A percentile compares a stretch with the other conserved stretches of the same genome.
phyloP scores from a whole-genome alignment of 2,329 filamentous ascomycete genomes.

The Alternaria arbusti region DNA sequence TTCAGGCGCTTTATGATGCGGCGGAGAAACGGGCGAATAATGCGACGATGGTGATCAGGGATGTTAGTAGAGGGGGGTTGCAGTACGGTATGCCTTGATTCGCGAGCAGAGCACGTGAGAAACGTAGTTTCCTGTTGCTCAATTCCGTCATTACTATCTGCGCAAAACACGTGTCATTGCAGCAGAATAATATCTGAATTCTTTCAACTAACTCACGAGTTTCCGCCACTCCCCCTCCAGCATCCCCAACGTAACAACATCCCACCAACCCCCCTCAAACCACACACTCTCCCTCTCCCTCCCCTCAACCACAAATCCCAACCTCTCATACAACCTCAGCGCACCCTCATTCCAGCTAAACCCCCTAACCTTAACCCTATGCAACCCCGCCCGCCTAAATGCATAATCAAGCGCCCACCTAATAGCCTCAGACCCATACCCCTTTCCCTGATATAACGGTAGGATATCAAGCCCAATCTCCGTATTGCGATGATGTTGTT shows the following conservation, averaged over 20 bases:
- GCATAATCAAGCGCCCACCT: conserved; percentile 57
- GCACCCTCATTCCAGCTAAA: conserved; percentile 55
- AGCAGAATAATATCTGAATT: too few species aligned
- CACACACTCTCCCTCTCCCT: conserved; percentile 52
- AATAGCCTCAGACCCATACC: conserved; percentile 58
- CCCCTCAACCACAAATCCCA: conserved; percentile 57
- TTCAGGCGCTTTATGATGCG: conserved; percentile 65
- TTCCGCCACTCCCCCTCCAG: conserved; percentile 37
- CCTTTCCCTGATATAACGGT: conserved; percentile 44
- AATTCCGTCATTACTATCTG: not conserved
- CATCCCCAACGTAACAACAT: conserved; percentile 35
- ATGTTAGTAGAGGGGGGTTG: not conserved
- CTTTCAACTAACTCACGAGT: not conserved
- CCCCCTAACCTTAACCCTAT: conserved; percentile 52
- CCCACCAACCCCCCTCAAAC: conserved; percentile 52
- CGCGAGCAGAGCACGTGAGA: not conserved
- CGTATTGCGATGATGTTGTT: conserved; percentile 51
- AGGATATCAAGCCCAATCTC: conserved; percentile 51
- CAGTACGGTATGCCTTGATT: conserved; percentile 1
- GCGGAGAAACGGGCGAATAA: conserved; percentile 19
- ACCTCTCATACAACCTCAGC: conserved; percentile 51
- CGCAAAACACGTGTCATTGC: too few species aligned
- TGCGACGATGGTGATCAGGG: not conserved
- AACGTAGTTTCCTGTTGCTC: not conserved
- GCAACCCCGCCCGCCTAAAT: conserved; percentile 54